Conservation (phyloP, 1,284 basidiomycete genomes). For the Sanguinoderma infundibulare region DNA sequence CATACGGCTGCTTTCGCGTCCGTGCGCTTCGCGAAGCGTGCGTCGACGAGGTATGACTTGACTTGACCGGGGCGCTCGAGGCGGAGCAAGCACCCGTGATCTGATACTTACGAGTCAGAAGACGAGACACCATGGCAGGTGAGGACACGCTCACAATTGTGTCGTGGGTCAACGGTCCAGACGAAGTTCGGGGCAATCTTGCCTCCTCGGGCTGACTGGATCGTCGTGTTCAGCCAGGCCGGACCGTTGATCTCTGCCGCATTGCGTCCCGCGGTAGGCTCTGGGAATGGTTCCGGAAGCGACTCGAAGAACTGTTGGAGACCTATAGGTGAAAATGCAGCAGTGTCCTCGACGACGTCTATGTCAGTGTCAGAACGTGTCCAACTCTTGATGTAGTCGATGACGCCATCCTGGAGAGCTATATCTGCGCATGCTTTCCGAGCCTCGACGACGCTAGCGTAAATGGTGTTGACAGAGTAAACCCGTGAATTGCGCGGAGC, state of each 20-base stretch:
- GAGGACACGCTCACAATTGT: constrained; percentile 43
- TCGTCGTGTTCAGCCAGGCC: constrained; percentile 54
- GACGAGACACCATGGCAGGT: constrained; percentile 1
- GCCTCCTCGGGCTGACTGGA: constrained; percentile 55
- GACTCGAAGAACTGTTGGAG: constrained; percentile 61
- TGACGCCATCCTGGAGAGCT: constrained; percentile 53
- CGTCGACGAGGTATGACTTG: constrained; percentile 60
- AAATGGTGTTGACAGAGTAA: constrained; percentile 52
- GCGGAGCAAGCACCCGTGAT: constrained; percentile 63
- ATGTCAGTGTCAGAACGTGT: constrained; percentile 46
- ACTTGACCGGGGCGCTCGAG: constrained; percentile 53
- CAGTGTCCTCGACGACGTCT: constrained; percentile 13
- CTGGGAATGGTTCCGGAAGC: constrained; percentile 62
- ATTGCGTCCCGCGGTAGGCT: constrained; percentile 46
- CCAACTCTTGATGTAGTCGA: constrained; percentile 60
- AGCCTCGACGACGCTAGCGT: constrained; percentile 47
- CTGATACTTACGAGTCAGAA: constrained; percentile 44
- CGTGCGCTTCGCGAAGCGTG: constrained; percentile 55
- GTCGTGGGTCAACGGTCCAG: constrained; percentile 45
- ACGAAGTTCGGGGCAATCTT: constrained; percentile 48
- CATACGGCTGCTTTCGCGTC: constrained; percentile 70
- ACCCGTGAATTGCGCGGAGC: constrained; percentile 49
- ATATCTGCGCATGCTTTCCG: constrained; percentile 53
- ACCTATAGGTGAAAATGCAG: constrained; percentile 29
- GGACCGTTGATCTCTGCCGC: constrained; percentile 55